Evolutionary conservation across 305 asterid genomes (phyloP), one percentile per base, ranked within the genome.

Genomic region (Rubia occidens): DNA sequence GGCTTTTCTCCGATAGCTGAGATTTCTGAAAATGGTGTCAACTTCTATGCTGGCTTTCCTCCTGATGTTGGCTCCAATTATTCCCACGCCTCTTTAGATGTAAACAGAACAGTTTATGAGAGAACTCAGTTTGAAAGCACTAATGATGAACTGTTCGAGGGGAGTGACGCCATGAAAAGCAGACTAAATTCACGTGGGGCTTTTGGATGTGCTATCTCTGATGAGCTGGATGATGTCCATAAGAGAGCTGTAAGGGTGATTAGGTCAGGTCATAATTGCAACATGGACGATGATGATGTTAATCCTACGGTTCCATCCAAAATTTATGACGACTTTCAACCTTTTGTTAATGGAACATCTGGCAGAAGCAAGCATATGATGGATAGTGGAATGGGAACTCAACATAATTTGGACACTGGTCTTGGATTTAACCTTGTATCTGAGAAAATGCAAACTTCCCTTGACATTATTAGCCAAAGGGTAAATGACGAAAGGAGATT

Each of bases 201-300:
- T 63, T 63, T 11, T 29, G 70, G 73, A 69, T 73, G 74, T 69
- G 56, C 67, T 44, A 71, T 61, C 40, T 66, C 47, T 76, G 75
- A 76, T 71, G 79, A 73, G 64, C 72, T 60, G n/a, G 72, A 62
- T 71, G 69, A 69, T 65, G 37, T 39, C 51, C 67, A 8, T 37
- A 68, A 74, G 74, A 80, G 78, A 68, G 69, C 75, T 64, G 80
- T 77, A 74, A 71, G 79, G 65, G 60, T 44, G 78, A 78, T 72
- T 81, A 69, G 71, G 70, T 63, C 69, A 73, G 81, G 76, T 59
- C 72, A 67, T 69, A 79, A 75, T 67, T 60, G 59, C 72, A 71
- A 61, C 67, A 60, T 79, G 77, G 75, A 80, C 55, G 29, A 51
- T 67, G 80, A 47, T 17, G 1, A 69, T 72, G 54, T 54, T 70